phyloP scores from a whole-genome alignment of 208 protist genomes.

The Porcisia hertigi region DNA sequence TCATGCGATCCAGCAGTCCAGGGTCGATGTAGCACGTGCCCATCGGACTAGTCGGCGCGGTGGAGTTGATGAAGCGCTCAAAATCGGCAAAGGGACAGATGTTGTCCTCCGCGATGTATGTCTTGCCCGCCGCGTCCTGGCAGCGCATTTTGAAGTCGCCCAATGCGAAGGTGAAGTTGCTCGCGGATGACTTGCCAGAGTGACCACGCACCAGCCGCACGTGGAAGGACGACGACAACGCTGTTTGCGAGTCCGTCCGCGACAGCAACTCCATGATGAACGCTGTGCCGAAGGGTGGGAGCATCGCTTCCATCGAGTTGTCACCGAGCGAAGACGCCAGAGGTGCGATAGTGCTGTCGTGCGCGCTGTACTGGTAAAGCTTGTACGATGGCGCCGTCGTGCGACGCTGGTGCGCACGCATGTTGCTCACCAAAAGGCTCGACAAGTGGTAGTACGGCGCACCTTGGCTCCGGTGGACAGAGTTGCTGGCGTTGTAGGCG shows the following conservation, averaged over 20 bases:
- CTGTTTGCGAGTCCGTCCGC: not conserved
- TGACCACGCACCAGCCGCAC: conserved; percentile 59
- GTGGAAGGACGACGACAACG: conserved; percentile 17
- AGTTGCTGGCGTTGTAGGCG: conserved; percentile 47
- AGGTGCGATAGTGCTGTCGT: conserved; percentile 67
- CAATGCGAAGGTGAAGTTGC: conserved; percentile 40
- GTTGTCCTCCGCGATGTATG: conserved; percentile 46
- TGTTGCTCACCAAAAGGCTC: conserved; percentile 47
- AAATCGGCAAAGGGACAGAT: conserved; percentile 64
- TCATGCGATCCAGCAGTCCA: conserved; percentile 33
- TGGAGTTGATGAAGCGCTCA: conserved; percentile 47
- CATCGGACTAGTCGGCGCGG: conserved; percentile 40
- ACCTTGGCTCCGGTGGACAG: conserved; percentile 47
- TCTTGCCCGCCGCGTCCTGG: conserved; percentile 30
- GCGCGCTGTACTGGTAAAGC: conserved; percentile 74
- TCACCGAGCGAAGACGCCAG: conserved; percentile 54
- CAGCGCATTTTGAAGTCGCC: conserved; percentile 45
- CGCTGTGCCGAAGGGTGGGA: conserved; percentile 66
- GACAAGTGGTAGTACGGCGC: conserved; percentile 53
- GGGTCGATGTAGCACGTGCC: conserved; percentile 69
- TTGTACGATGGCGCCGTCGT: conserved; percentile 32
- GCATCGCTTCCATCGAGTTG: conserved; percentile 36
- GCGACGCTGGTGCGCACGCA: conserved; percentile 28
- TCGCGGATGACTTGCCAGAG: conserved; percentile 44
- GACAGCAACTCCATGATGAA: conserved; percentile 64